Percentiles rank a stretch among this genome's conserved stretches.
Evolutionary conservation across 1,284 basidiomycete species (phyloP).

Genomic region (Irpex rosettiformis): DNA sequence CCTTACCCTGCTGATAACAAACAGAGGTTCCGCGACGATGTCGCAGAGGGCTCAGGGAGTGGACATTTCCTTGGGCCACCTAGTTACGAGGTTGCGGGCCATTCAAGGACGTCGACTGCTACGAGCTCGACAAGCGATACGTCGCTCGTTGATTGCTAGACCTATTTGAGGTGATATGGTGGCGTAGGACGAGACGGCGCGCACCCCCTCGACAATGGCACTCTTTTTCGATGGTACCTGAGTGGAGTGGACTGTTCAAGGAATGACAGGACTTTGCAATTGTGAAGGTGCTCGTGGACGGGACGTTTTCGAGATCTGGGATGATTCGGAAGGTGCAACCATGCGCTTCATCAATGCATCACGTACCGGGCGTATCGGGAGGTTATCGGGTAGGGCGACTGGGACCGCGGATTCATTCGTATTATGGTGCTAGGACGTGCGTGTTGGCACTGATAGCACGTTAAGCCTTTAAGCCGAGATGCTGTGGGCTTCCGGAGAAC

Average conservation of each 20-base stretch:
- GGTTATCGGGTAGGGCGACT: not conserved
- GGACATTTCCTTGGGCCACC: conserved; percentile 10
- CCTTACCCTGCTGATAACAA: conserved; percentile 34
- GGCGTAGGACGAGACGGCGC: not conserved
- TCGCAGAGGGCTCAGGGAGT: conserved; percentile 20
- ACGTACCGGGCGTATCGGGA: not conserved
- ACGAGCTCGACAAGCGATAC: not conserved
- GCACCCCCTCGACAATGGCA: not conserved
- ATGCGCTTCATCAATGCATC: too few relatives aligned
- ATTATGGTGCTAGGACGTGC: not conserved
- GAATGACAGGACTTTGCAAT: not conserved
- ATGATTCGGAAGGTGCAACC: too few relatives aligned
- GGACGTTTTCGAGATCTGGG: too few relatives aligned
- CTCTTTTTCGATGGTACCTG: not conserved
- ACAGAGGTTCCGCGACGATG: conserved; percentile 22
- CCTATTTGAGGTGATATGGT: not conserved
- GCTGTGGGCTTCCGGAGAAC: too few relatives aligned
- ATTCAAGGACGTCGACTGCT: conserved; percentile 9
- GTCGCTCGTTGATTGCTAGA: not conserved
- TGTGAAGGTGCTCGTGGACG: not conserved
- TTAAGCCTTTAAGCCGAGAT: too few relatives aligned
- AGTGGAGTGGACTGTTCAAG: not conserved
- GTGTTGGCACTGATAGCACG: not conserved
- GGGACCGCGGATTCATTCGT: not conserved
- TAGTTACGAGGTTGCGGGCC: conserved; percentile 2